phyloP scores from a whole-genome alignment of 2,329 filamentous ascomycete genomes.

The Thelonectria blattea region DNA sequence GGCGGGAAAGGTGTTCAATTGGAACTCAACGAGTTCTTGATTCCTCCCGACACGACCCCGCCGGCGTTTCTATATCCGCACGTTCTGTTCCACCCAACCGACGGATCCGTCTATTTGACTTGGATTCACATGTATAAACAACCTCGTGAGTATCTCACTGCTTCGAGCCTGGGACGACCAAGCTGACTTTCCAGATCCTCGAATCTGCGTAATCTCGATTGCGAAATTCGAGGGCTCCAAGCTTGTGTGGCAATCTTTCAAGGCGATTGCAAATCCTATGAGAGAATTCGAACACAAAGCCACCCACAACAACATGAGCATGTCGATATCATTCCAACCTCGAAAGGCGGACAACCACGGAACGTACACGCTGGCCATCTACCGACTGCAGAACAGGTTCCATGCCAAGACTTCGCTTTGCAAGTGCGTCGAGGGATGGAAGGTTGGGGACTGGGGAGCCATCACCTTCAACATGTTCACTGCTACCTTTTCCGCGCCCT shows the following conservation, averaged over 20 bases:
- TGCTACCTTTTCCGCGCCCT: conserved; percentile 21
- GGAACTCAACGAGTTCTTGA: conserved; percentile 12
- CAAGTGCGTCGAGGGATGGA: conserved; percentile 10
- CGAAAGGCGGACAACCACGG: conserved; percentile 26
- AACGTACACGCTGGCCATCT: conserved; percentile 25
- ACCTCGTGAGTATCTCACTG: conserved; percentile 9
- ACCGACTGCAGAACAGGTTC: conserved; percentile 7
- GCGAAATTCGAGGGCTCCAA: conserved; percentile 22
- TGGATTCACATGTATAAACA: conserved; percentile 12
- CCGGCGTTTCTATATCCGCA: conserved; percentile 17
- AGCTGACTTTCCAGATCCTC: conserved; percentile 12
- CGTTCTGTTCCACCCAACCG: conserved; percentile 33
- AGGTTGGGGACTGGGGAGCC: conserved; percentile 21
- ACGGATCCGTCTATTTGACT: conserved; percentile 28
- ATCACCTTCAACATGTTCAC: conserved; percentile 30
- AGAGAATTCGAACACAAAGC: conserved; percentile 1
- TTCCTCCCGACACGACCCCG: conserved; percentile 5
- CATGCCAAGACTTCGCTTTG: conserved; percentile 2
- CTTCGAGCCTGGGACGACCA: background rate
- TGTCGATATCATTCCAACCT: conserved; percentile 3
- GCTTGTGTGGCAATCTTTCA: conserved; percentile 7
- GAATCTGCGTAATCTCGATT: conserved; percentile 15
- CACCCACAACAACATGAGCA: background rate
- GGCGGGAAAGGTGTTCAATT: conserved; percentile 26
- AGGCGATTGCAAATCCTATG: conserved; percentile 25